phyloP scores from a whole-genome alignment of 306 rosid species.

The Glycine tomentella region DNA sequence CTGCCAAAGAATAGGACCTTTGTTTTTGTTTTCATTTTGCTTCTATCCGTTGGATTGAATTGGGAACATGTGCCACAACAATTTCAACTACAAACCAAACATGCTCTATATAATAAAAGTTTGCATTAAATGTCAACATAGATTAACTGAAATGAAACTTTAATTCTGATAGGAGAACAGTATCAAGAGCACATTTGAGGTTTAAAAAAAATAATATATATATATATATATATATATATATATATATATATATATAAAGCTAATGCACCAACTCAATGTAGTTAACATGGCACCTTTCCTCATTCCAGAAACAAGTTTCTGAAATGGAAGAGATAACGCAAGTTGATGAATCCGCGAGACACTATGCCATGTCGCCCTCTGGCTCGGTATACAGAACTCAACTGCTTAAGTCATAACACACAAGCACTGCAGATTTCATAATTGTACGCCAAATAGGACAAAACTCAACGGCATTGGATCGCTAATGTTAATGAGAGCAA shows the following conservation, averaged over 20 bases:
- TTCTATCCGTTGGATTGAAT: too few species aligned
- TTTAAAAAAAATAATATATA: too few species aligned
- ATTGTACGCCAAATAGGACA: conserved; percentile 35
- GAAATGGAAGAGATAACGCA: conserved; percentile 17
- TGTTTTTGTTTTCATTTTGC: too few species aligned
- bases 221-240: too few species aligned
- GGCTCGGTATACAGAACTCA: neutral
- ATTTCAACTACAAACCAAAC: too few species aligned
- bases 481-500: conserved; percentile 17
- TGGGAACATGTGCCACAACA: too few species aligned
- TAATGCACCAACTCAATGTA: conserved; percentile 48
- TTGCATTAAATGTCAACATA: neutral
- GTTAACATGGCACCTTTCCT: conserved; percentile 39
- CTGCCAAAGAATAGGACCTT: too few species aligned
- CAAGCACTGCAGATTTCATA: conserved; percentile 9
- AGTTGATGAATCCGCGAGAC: conserved; percentile 8
- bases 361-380: neutral
- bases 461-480: conserved; percentile 45
- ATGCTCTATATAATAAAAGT: neutral
- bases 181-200: conserved; percentile 6
- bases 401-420: neutral
- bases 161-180: neutral
- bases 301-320: conserved; percentile 33
- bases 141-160: neutral
- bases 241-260: neutral